Evolutionary conservation across 2,329 filamentous ascomycete species (phyloP).

Genomic region (Celoporthe dispersa): DNA sequence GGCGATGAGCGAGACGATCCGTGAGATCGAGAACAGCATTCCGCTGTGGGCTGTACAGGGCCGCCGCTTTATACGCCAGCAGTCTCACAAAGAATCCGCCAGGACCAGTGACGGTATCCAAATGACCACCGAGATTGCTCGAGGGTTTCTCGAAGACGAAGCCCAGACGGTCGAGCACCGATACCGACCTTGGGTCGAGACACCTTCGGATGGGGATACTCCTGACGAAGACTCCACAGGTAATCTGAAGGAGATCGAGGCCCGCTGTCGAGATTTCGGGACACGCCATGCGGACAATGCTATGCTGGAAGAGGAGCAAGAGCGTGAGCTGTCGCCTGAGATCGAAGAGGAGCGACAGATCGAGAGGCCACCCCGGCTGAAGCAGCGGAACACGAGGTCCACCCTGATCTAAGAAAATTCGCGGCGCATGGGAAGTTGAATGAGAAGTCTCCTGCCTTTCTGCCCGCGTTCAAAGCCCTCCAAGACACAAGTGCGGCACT

Average conservation of each 20-base stretch:
- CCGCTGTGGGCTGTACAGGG: constrained; percentile 2
- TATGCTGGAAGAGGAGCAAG: constrained; percentile 66
- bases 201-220: background rate
- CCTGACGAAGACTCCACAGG: constrained; percentile 45
- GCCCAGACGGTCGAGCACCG: background rate
- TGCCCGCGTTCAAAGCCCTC: constrained; percentile 52
- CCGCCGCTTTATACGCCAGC: background rate
- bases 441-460: constrained; percentile 39
- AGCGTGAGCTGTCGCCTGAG: constrained; percentile 69
- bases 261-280: constrained; percentile 44
- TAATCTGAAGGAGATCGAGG: constrained; percentile 23
- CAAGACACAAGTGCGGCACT: constrained; percentile 44
- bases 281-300: constrained; percentile 39
- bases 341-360: constrained; percentile 63
- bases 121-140: background rate
- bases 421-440: constrained; percentile 42
- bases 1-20: constrained; percentile 5
- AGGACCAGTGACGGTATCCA: background rate
- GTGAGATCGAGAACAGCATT: constrained; percentile 3
- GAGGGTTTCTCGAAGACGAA: constrained; percentile 1
- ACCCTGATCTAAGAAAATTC: constrained; percentile 48
- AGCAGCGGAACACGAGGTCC: constrained; percentile 48
- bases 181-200: background rate
- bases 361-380: constrained; percentile 48
- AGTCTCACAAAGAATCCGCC: background rate